A percentile compares a stretch with the other conserved stretches of the same genome.
Evolutionary conservation across 2,329 filamentous ascomycete genomes (phyloP).

Genomic region (Phyllosticta citribraziliensis): DNA sequence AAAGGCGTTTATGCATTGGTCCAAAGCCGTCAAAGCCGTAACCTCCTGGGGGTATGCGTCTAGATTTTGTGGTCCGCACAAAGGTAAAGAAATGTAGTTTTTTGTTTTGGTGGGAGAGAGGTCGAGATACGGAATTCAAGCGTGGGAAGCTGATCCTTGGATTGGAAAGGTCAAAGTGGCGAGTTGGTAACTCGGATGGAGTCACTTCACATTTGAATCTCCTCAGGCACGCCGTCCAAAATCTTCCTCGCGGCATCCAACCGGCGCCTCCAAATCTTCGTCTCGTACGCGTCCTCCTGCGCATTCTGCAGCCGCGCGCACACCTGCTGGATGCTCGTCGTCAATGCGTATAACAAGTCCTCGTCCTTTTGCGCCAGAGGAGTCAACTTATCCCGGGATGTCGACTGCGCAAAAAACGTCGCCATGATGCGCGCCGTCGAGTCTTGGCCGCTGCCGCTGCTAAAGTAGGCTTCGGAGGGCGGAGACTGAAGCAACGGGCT

Average conservation of each 20-base stretch:
- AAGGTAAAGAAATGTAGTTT: neutral
- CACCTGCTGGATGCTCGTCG: constrained; percentile 46
- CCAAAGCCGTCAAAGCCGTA: neutral
- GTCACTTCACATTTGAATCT: neutral
- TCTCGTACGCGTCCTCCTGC: constrained; percentile 40
- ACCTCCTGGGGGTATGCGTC: neutral
- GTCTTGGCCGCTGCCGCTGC: constrained; percentile 1
- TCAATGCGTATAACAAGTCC: constrained; percentile 39
- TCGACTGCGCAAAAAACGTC: constrained; percentile 3
- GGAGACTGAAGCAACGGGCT: neutral
- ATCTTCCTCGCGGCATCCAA: constrained; percentile 66
- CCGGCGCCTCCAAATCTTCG: constrained; percentile 56
- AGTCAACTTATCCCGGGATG: constrained; percentile 3
- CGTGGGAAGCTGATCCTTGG: no score
- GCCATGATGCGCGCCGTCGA: constrained; percentile 6
- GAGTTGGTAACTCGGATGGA: neutral
- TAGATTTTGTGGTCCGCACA: neutral
- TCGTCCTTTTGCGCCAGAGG: constrained; percentile 45
- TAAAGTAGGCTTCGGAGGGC: neutral
- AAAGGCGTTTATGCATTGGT: neutral
- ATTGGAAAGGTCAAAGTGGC: no score
- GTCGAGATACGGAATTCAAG: neutral
- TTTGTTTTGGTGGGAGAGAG: neutral
- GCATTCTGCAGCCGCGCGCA: constrained; percentile 41
- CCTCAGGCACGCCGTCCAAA: constrained; percentile 52